Conservation (phyloP, 2,329 filamentous ascomycete species). For the Botrytis medusae region DNA sequence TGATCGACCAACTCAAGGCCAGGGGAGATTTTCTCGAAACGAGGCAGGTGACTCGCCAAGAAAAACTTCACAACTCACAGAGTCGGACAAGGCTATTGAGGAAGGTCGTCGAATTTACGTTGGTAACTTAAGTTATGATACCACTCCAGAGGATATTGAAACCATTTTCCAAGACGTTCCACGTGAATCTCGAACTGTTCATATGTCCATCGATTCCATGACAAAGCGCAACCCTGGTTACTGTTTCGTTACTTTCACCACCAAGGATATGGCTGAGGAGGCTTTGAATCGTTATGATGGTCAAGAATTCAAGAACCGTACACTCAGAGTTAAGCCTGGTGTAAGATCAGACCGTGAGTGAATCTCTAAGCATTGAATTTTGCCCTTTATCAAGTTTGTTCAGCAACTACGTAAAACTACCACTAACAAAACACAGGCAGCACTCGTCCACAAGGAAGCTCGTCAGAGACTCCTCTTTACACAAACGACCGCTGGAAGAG, state of each 20-base stretch:
- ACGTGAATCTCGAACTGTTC: conserved; percentile 54
- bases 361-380: conserved; percentile 15
- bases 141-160: conserved; percentile 50
- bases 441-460: conserved; percentile 11
- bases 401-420: neutral
- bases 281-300: conserved; percentile 59
- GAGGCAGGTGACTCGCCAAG: conserved; percentile 21
- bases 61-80: conserved; percentile 26
- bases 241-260: conserved; percentile 69
- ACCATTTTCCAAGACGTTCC: conserved; percentile 46
- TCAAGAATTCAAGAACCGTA: conserved; percentile 54
- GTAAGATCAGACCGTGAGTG: conserved; percentile 40
- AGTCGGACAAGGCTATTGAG: conserved; percentile 31
- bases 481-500: conserved; percentile 34
- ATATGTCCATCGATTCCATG: conserved; percentile 68
- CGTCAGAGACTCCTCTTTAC: conserved; percentile 15
- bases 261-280: conserved; percentile 54
- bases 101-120: conserved; percentile 48
- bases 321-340: conserved; percentile 64
- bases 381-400: neutral
- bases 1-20: conserved; percentile 11
- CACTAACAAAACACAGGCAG: conserved; percentile 12
- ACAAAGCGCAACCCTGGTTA: conserved; percentile 70
- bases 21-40: conserved; percentile 21
- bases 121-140: conserved; percentile 55